Conservation (phyloP, 2,329 filamentous ascomycete species). For the Ophioceras dolichostomum region DNA sequence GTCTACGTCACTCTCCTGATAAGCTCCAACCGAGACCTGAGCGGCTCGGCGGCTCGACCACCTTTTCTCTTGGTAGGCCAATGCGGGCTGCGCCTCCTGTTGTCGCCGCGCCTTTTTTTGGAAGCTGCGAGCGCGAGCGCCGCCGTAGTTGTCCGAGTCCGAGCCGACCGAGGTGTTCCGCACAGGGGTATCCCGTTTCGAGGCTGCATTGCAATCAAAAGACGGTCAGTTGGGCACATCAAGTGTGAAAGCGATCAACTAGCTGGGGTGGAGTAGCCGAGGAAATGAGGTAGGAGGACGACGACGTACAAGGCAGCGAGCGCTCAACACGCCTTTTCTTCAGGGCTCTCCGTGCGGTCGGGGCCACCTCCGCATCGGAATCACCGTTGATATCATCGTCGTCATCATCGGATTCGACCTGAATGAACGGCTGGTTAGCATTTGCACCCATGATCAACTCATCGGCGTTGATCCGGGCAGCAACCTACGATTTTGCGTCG, state of each 20-base stretch:
- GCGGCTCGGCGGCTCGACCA: slow-evolving; percentile 83
- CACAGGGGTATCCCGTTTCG: slow-evolving; percentile 45
- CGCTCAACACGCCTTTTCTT: slow-evolving; percentile 59
- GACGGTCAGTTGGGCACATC: no score
- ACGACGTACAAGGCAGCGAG: slow-evolving; percentile 46
- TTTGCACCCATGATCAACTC: no score
- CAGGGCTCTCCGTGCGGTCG: slow-evolving; percentile 42
- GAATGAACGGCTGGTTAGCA: no score
- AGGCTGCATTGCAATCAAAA: no score
- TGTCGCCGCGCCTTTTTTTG: slow-evolving; percentile 71
- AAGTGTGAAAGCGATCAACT: no score
- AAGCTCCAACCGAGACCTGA: slow-evolving; percentile 50
- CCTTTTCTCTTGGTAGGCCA: slow-evolving; percentile 67
- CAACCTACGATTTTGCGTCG: slow-evolving; percentile 43
- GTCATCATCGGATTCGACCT: slow-evolving; percentile 44
- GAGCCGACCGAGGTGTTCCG: slow-evolving; percentile 45
- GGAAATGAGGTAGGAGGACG: neutral
- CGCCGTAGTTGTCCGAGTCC: slow-evolving; percentile 69
- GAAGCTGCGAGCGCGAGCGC: slow-evolving; percentile 53
- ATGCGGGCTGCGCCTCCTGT: slow-evolving; percentile 52
- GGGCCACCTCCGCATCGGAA: slow-evolving; percentile 46
- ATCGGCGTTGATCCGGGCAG: no score
- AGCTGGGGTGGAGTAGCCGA: slow-evolving; percentile 8
- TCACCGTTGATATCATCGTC: slow-evolving; percentile 27
- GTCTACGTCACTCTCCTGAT: slow-evolving; percentile 56